phyloP scores from a whole-genome alignment of 2,329 filamentous ascomycete species.

The Penicillium sp. region DNA sequence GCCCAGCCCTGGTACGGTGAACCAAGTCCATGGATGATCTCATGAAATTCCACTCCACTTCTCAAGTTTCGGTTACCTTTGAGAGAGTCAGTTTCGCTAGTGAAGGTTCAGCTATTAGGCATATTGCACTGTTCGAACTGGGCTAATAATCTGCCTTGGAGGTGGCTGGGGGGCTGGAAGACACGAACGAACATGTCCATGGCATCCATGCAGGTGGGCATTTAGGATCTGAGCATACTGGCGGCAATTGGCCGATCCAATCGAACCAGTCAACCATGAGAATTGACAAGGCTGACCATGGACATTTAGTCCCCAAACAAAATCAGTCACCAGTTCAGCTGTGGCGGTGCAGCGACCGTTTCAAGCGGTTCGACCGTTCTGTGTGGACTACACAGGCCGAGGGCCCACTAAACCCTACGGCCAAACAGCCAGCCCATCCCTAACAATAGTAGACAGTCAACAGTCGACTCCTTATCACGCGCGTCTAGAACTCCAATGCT shows the following conservation, averaged over 20 bases:
- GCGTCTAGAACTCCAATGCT: constrained; percentile 18
- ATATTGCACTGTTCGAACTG: not conserved
- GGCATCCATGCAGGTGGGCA: too few species aligned
- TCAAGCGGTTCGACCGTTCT: too few species aligned
- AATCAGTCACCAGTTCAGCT: constrained; percentile 2
- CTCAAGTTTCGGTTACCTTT: not conserved
- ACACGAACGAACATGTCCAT: not conserved
- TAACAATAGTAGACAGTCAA: not conserved
- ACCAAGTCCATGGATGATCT: too few species aligned
- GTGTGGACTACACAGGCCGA: constrained; percentile 7
- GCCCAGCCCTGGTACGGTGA: too few species aligned
- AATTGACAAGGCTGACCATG: not conserved
- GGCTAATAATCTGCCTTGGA: not conserved
- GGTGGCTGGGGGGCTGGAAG: not conserved
- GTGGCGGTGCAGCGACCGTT: constrained; percentile 22
- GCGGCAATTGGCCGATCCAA: not conserved
- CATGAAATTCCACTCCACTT: too few species aligned
- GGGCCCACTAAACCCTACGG: constrained; percentile 25
- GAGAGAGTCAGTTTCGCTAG: not conserved
- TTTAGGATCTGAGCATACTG: not conserved
- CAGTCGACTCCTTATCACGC: constrained; percentile 18
- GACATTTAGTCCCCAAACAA: constrained; percentile 3
- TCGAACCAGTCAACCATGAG: not conserved
- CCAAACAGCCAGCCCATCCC: not conserved
- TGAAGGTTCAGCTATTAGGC: not conserved